Conservation (phyloP, 345 rosid genomes). For the Ricinus communis region DNA sequence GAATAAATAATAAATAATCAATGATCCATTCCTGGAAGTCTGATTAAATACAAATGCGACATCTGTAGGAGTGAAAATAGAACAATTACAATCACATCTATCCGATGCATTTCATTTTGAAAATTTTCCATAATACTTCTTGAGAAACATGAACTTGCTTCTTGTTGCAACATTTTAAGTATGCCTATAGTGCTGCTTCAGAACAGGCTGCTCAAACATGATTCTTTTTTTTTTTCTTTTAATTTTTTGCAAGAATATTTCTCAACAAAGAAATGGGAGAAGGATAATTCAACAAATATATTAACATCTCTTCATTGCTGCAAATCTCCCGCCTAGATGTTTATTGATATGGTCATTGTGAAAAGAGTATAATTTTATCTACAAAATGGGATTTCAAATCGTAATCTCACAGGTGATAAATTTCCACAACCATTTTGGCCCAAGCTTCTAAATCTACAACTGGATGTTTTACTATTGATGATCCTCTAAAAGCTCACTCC, state of each 20-base stretch:
- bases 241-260: neutral
- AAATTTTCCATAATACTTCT: too few relatives aligned
- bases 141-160: neutral
- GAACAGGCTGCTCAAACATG: too few relatives aligned
- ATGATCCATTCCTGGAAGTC: too few relatives aligned
- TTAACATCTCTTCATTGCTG: slow-evolving; percentile 13
- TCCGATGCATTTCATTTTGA: too few relatives aligned
- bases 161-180: neutral
- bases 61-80: too few relatives aligned
- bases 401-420: neutral
- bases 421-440: slow-evolving; percentile 15
- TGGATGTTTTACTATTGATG: slow-evolving; percentile 10
- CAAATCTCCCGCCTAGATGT: slow-evolving; percentile 19
- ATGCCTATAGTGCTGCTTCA: too few relatives aligned
- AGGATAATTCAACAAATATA: slow-evolving; percentile 12
- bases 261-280: neutral
- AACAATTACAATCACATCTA: too few relatives aligned
- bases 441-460: slow-evolving; percentile 3
- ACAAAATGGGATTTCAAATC: slow-evolving; percentile 30
- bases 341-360: slow-evolving; percentile 12
- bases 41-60: too few relatives aligned
- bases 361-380: slow-evolving; percentile 22
- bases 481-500: slow-evolving; percentile 53
- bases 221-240: too few relatives aligned
- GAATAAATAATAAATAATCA: too few relatives aligned